These are phyloP conservation scores for Cadophora sp. DNA, from an alignment of 2,329 filamentous ascomycete species.

Conservation along the genomic window DNA sequence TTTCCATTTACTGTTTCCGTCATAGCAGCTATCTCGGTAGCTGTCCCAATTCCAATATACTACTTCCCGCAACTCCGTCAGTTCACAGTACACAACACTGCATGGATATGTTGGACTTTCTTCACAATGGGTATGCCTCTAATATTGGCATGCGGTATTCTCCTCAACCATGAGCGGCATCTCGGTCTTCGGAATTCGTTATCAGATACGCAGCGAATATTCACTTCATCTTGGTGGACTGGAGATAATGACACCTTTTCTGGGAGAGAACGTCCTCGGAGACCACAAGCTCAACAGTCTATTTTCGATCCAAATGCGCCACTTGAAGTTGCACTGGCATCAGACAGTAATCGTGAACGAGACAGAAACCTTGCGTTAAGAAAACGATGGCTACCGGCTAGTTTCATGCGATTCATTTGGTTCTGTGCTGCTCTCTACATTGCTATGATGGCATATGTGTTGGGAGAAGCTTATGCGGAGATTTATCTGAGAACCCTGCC, in stretches of 20 bases:
- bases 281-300: conserved; percentile 47
- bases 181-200: conserved; percentile 65
- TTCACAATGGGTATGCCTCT: conserved; percentile 73
- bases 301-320: conserved; percentile 42
- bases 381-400: conserved; percentile 64
- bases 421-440: conserved; percentile 70
- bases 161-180: conserved; percentile 69
- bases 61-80: conserved; percentile 58
- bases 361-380: conserved; percentile 35
- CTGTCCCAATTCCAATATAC: conserved; percentile 66
- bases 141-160: conserved; percentile 67
- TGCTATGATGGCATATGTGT: conserved; percentile 68
- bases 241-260: conserved; percentile 56
- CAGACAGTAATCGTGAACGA: conserved; percentile 32
- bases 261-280: conserved; percentile 48
- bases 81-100: conserved; percentile 67
- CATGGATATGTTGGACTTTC: conserved; percentile 74
- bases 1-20: conserved; percentile 69
- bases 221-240: conserved; percentile 70
- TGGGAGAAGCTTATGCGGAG: conserved; percentile 73
- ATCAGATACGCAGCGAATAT: conserved; percentile 72
- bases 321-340: conserved; percentile 41
- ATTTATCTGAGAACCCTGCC: conserved; percentile 71
- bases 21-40: conserved; percentile 66
- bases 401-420: conserved; percentile 73